phyloP scores from a whole-genome alignment of 2,329 filamentous ascomycete species.

The Stemphylium beticola region DNA sequence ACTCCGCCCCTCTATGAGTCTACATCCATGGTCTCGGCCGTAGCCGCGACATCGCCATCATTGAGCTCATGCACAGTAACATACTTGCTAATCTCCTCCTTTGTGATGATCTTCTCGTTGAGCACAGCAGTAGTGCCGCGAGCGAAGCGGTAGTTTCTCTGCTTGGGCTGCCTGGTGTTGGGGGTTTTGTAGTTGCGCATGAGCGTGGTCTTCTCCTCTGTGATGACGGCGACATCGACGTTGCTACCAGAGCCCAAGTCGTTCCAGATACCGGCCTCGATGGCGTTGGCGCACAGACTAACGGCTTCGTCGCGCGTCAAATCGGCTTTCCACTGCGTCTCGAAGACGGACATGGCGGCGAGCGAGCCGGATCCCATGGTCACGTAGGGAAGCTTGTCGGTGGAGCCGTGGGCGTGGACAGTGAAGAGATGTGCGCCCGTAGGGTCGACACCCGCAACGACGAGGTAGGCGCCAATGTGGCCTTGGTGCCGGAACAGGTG shows the following conservation, averaged over 20 bases:
- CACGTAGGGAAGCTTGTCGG: constrained; percentile 98
- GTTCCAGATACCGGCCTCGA: constrained; percentile 97
- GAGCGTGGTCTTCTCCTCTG: constrained; percentile 90
- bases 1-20: constrained; percentile 50
- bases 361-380: constrained; percentile 98
- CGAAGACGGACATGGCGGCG: constrained; percentile 97
- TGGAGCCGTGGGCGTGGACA: constrained; percentile 96
- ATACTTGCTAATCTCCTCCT: constrained; percentile 92
- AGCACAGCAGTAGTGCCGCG: constrained; percentile 93
- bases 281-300: constrained; percentile 81
- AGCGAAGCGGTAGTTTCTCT: constrained; percentile 89
- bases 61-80: constrained; percentile 88
- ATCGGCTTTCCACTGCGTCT: constrained; percentile 88
- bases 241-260: constrained; percentile 96
- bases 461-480: constrained; percentile 96
- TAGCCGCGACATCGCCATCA: constrained; percentile 66
- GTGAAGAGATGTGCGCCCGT: constrained; percentile 96
- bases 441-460: constrained; percentile 94
- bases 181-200: constrained; percentile 92
- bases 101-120: constrained; percentile 94
- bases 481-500: constrained; percentile 99
- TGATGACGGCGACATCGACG: constrained; percentile 96
- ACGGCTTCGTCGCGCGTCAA: constrained; percentile 82
- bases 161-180: constrained; percentile 88
- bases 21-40: constrained; percentile 70